Conservation (phyloP, 2,329 filamentous ascomycete genomes). For the Calonectria crousiana region DNA sequence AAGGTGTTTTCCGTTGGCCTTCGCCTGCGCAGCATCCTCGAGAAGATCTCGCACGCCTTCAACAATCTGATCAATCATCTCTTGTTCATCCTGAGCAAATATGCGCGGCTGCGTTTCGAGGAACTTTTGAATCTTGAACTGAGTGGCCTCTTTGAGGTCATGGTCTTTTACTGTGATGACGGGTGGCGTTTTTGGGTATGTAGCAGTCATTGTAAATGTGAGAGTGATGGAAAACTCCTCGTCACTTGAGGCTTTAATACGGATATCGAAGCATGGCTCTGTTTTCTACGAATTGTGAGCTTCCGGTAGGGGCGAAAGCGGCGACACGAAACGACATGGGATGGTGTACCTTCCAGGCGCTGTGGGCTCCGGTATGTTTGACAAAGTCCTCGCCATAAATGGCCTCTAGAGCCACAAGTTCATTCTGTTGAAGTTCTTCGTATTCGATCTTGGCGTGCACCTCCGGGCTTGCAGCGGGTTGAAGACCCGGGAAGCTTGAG, state of each 20-base stretch:
- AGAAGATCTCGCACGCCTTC: conserved; percentile 80
- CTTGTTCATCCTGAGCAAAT: conserved; percentile 64
- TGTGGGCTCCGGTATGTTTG: conserved; percentile 75
- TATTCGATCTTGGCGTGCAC: conserved; percentile 71
- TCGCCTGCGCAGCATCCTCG: conserved; percentile 85
- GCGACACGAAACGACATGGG: conserved; percentile 29
- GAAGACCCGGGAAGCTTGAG: conserved; percentile 65
- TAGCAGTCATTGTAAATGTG: conserved; percentile 86
- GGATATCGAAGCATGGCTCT: conserved; percentile 85
- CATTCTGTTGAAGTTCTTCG: conserved; percentile 86
- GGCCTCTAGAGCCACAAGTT: conserved; percentile 85
- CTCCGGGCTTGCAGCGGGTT: conserved; percentile 54
- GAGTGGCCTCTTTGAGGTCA: conserved; percentile 76
- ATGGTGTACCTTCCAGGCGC: conserved; percentile 83
- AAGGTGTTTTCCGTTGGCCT: conserved; percentile 79
- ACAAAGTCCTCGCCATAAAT: conserved; percentile 93
- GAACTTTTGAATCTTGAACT: conserved; percentile 76
- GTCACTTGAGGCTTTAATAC: conserved; percentile 79
- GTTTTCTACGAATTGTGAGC: conserved; percentile 69
- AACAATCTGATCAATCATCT: conserved; percentile 75
- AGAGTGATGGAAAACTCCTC: conserved; percentile 78
- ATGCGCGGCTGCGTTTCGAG: conserved; percentile 69
- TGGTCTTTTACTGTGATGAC: conserved; percentile 76
- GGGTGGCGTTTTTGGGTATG: conserved; percentile 89
- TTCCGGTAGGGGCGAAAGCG: conserved; percentile 30